A percentile compares a stretch with the other conserved stretches of the same genome.
phyloP scores from a whole-genome alignment of 352 stramenopile genomes.

The Globisporangium lucens region DNA sequence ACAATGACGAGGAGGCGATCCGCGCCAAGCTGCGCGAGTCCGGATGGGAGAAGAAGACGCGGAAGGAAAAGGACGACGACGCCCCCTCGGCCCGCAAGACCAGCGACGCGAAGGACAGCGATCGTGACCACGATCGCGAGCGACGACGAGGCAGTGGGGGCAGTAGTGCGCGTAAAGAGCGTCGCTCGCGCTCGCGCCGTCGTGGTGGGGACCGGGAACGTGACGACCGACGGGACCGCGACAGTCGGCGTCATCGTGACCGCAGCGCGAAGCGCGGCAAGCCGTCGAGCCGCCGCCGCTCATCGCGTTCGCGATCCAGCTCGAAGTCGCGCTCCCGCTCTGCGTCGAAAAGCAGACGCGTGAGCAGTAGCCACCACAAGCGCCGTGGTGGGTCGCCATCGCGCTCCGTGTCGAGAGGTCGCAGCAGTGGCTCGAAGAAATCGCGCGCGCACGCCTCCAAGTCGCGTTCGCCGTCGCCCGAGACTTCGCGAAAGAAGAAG shows the following conservation, averaged over 20 bases:
- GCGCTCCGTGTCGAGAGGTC: conserved; percentile 16
- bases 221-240: conserved; percentile 9
- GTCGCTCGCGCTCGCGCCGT: conserved; percentile 26
- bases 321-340: conserved; percentile 34
- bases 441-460: conserved; percentile 23
- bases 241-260: conserved; percentile 31
- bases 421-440: conserved; percentile 12
- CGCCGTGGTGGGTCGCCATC: conserved; percentile 11
- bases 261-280: conserved; percentile 21
- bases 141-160: conserved; percentile 12
- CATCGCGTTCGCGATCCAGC: conserved; percentile 21
- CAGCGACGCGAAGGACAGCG: conserved; percentile 14
- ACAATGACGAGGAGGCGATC: conserved; percentile 60
- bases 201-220: conserved; percentile 4
- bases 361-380: conserved; percentile 10
- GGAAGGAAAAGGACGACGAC: conserved; percentile 24
- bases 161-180: conserved; percentile 2
- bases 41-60: conserved; percentile 62
- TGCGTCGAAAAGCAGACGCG: conserved; percentile 11
- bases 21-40: conserved; percentile 68
- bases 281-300: conserved; percentile 29
- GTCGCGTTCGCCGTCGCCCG: conserved; percentile 28
- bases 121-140: conserved; percentile 7
- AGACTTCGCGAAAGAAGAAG: conserved; percentile 17
- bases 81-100: conserved; percentile 10